Evolutionary conservation across 1,139 yeast genomes (phyloP).

Genomic region (Kluyveromyces sp.): DNA sequence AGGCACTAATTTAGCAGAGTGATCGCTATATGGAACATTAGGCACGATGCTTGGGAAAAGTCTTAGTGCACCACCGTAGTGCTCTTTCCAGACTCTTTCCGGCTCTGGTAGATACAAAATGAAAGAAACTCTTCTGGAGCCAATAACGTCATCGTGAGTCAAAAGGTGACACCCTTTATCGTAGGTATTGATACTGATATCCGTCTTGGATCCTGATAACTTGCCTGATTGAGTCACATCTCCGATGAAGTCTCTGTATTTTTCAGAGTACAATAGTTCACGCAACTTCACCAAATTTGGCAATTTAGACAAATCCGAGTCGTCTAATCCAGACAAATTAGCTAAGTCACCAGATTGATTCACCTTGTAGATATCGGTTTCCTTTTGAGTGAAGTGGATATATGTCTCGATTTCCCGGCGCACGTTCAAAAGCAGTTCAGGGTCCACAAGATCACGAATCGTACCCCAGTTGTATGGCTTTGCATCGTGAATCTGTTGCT

Average conservation of each 20-base stretch:
- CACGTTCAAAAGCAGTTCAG: conserved; percentile 66
- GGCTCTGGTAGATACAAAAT: conserved; percentile 92
- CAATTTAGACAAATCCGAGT: conserved; percentile 64
- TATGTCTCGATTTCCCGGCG: conserved; percentile 75
- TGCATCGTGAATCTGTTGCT: conserved; percentile 40
- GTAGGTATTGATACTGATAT: conserved; percentile 86
- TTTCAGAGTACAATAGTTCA: conserved; percentile 78
- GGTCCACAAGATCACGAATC: conserved; percentile 64
- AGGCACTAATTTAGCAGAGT: conserved; percentile 64
- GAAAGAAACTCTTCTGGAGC: conserved; percentile 86
- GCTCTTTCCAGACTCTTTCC: conserved; percentile 74
- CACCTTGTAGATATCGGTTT: conserved; percentile 94
- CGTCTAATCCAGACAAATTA: conserved; percentile 76
- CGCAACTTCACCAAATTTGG: conserved; percentile 71
- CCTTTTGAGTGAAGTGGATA: conserved; percentile 87
- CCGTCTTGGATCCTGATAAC: conserved; percentile 81
- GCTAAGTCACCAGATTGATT: conserved; percentile 94
- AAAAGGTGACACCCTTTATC: conserved; percentile 88
- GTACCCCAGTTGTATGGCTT: conserved; percentile 89
- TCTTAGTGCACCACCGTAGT: conserved; percentile 88
- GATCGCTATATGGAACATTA: conserved; percentile 83
- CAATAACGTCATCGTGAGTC: conserved; percentile 97
- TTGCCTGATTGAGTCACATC: conserved; percentile 82
- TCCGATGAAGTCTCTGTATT: conserved; percentile 78
- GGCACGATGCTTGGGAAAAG: conserved; percentile 81